Evolutionary conservation across 2,329 filamentous ascomycete species (phyloP), one percentile per base, ranked within the genome.

Genomic region (Fusarium stilboides): DNA sequence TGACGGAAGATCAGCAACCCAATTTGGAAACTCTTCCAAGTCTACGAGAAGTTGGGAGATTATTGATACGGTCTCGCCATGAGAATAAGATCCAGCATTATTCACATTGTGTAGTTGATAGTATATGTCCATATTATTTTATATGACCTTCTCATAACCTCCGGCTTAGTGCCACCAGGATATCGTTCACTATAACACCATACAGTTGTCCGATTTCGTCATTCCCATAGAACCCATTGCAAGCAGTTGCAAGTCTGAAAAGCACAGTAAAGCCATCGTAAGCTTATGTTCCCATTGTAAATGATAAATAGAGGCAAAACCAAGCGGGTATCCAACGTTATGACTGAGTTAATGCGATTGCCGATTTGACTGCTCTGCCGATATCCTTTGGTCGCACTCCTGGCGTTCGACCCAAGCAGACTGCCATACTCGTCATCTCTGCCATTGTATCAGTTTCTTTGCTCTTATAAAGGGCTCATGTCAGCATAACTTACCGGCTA

Each of bases 381-480:
- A 83, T 68, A 43, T 83, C 80, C 39, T 74, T 78, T 1, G 79
- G 79, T 8, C 81, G 77, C 12, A 83, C 61, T 1, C 80, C 81
- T 1, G 81, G 81, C 3, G 76, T 76, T 7, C 79, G 74, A 10
- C 81, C 81, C 9, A 83, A 65, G 40, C 81, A 83, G 8, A 83
- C 76, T 17, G 80, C 77, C 15, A 61, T 74, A 4, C 61, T 57
- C 1, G 76, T 74, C 45, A 83, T 66, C 74, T 83, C 81, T 83
- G 45, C 24, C 7, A n/a, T 13, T 6, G 3, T 14, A 28, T 74
- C 44, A 72, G 53, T 45, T 28, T 28, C 10, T 12, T 26, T 10
- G 10, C 4, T 6, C 19, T 9, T 2, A 26, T 5, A 6, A 20
- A 1, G n/a, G 8, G n/a, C 12, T 7, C 17, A 15, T 8, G 31